Evolutionary conservation across 768 basidiomycete species (phyloP).

Genomic region (Boletus rubropictus): DNA sequence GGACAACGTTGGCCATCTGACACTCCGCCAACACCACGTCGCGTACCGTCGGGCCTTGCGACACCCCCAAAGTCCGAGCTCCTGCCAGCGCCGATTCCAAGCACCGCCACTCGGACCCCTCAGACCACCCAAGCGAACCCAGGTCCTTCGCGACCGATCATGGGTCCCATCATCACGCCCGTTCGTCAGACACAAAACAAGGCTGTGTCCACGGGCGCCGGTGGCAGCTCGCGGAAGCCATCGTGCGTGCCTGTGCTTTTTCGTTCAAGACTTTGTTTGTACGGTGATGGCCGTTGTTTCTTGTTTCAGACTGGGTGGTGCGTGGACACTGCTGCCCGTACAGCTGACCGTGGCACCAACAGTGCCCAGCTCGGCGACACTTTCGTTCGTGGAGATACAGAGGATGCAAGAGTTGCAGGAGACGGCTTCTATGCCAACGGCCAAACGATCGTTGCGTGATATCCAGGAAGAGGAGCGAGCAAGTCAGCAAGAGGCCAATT

Average conservation of each 20-base stretch:
- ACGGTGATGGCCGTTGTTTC: background rate
- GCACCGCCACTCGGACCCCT: slow-evolving; percentile 12
- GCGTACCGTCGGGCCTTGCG: slow-evolving; percentile 5
- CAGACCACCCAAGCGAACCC: slow-evolving; percentile 22
- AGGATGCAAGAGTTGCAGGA: slow-evolving; percentile 61
- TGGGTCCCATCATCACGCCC: slow-evolving; percentile 66
- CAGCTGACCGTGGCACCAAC: slow-evolving; percentile 38
- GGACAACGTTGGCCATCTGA: slow-evolving; percentile 8
- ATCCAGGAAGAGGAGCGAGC: slow-evolving; percentile 83
- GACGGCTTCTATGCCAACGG: slow-evolving; percentile 33
- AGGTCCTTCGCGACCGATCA: slow-evolving; percentile 23
- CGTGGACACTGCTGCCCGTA: slow-evolving; percentile 59
- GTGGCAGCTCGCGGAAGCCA: slow-evolving; percentile 33
- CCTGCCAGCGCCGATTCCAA: background rate
- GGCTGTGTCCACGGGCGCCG: slow-evolving; percentile 20
- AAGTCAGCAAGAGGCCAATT: slow-evolving; percentile 66
- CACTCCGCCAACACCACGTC: slow-evolving; percentile 5
- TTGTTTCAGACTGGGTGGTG: slow-evolving; percentile 33
- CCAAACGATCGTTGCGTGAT: slow-evolving; percentile 63
- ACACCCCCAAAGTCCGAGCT: slow-evolving; percentile 5
- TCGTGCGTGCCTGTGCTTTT: slow-evolving; percentile 38
- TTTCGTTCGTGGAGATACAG: slow-evolving; percentile 85
- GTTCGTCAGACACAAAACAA: slow-evolving; percentile 38
- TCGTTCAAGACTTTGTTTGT: background rate
- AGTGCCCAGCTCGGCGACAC: slow-evolving; percentile 20